Evolutionary conservation across 257 asterid species (phyloP), one percentile per base, ranked within the genome.

Genomic region (Cruciata laevipes): DNA sequence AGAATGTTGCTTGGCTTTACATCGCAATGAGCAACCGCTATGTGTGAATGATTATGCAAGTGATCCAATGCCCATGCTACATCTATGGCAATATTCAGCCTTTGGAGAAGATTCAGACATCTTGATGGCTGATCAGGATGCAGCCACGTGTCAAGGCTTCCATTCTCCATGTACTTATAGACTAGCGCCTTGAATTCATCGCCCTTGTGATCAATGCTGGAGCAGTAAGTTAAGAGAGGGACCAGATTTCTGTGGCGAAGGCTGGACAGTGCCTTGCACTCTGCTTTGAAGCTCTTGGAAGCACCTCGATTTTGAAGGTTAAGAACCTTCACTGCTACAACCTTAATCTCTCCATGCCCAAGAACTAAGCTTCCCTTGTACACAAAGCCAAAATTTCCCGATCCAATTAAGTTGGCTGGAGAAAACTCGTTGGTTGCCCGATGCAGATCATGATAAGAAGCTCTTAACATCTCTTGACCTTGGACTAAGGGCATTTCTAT

Each of bases 1-100:
- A 91, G 89, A 69, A 91, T 89, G 63, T 91, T 91, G 77, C 98
- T 89, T 6, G 96, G 98, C 37, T 91, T 91, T 1, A 91, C 83
- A 65, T 91, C 98, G 68, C 98, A 87, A 24, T 91, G 95, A 75
- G 85, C 91, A 0, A 91, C 93, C 68, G 70, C 84, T 11, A 89
- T 76, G 0, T 94, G 98, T 3, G 96, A 82, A 70, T 83, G 65
- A 78, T 91, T 95, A 49, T 91, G 98, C 73, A 91, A 73, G 73
- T 91, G 89, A 2, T 38, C 47, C 47, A 38, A 38, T 38, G 47
- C 13, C 9, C 1, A 38, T 3, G 47, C 47, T 7, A 38, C 47
- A 38, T 38, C 47, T 10, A 38, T 38, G 7, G 47, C n/a, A 49
- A 49, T 18, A 14, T 49, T 49, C 13, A 49, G 21, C 56, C 56